These are phyloP conservation scores for Amanita polypyramis DNA, from an alignment of 768 basidiomycete species.

Conservation along the genomic window DNA sequence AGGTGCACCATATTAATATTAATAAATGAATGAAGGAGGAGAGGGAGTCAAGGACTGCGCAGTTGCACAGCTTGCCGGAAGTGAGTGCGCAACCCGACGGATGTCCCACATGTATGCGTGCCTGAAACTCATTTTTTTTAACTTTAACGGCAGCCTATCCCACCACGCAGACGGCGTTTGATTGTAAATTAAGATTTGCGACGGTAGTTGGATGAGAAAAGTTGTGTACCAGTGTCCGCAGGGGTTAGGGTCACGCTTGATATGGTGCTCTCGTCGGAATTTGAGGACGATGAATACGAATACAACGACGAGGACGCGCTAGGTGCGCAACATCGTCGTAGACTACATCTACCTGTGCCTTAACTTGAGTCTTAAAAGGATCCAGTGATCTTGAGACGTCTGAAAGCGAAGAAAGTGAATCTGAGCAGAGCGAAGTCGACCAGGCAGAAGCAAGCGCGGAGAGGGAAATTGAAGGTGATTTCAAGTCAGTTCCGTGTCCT, in stretches of 20 bases:
- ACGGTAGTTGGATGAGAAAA: no score
- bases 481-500: constrained; percentile 29
- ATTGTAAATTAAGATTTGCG: no score
- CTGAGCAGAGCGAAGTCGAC: constrained; percentile 6
- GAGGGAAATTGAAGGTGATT: constrained; percentile 47
- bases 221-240: no score
- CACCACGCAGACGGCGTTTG: no score
- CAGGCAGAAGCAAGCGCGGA: constrained; percentile 25
- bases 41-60: no score
- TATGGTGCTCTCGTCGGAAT: not conserved
- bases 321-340: constrained; percentile 8
- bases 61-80: no score
- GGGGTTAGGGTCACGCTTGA: constrained; percentile 2
- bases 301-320: constrained; percentile 13
- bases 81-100: no score
- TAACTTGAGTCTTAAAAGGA: not conserved
- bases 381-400: constrained; percentile 8
- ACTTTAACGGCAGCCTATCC: no score
- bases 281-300: not conserved
- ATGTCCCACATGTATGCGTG: no score
- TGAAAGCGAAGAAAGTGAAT: constrained; percentile 12
- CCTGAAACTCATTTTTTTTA: no score
- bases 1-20: not conserved
- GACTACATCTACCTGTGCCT: not conserved
- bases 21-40: no score